Percentiles rank a stretch among this genome's conserved stretches.
phyloP scores from a whole-genome alignment of 306 rosid genomes.

The Castanea sativa region DNA sequence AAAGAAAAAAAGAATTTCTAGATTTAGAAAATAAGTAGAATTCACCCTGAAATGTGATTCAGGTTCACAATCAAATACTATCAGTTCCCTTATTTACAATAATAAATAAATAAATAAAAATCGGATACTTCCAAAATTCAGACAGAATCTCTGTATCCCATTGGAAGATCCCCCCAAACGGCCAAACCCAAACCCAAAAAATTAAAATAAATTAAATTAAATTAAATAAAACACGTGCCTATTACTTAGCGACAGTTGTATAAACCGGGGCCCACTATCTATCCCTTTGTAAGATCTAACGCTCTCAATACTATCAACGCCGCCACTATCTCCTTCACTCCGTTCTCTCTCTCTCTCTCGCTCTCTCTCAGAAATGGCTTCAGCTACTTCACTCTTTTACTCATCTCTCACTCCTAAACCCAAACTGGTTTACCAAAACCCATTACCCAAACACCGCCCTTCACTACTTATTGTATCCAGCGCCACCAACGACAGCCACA shows the following conservation, averaged over 20 bases:
- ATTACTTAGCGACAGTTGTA: not conserved
- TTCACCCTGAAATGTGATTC: too few species aligned
- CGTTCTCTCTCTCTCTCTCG: not conserved
- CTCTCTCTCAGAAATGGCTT: constrained; percentile 27
- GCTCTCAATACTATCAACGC: not conserved
- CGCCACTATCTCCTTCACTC: not conserved
- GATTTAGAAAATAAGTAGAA: too few species aligned
- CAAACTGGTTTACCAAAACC: not conserved
- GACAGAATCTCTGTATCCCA: too few species aligned
- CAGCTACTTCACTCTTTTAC: constrained; percentile 34
- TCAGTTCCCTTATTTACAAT: too few species aligned
- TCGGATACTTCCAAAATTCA: too few species aligned
- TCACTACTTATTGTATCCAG: constrained; percentile 12
- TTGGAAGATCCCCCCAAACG: too few species aligned
- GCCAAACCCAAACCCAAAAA: not conserved
- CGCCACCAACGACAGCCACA: constrained; percentile 16
- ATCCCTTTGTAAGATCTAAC: too few species aligned
- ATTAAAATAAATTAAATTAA: too few species aligned
- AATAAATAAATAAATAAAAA: too few species aligned
- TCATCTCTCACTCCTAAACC: constrained; percentile 43
- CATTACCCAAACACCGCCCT: constrained; percentile 11
- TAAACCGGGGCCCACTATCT: not conserved
- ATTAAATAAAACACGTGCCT: too few species aligned
- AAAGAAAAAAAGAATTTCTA: too few species aligned
- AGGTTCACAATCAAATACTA: too few species aligned